Base-by-base conservation (phyloP, 2,329 filamentous ascomycete species). In the Harringtonia aguacate region DNA sequence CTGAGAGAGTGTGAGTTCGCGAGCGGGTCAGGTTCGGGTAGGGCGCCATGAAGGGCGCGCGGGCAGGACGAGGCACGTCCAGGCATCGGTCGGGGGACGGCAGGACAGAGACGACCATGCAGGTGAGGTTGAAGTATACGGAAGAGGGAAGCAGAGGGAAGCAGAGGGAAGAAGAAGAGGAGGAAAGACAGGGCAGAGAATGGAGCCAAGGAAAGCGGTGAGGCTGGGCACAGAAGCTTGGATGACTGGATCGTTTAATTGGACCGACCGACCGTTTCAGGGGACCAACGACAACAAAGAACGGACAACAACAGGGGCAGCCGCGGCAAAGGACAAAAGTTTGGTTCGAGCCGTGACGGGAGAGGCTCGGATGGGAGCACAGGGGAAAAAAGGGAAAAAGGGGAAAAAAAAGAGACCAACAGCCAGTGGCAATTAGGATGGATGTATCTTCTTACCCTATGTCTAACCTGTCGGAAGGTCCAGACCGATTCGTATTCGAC, bases 1-100 rank as follows among this genome's bases (percentile, higher is more conserved):
- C 45, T 48, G 51, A 46, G 18, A 47, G 43, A 12, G 43, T 52
- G 48, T 51, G 46, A 49, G 51, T 48, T 6, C 49, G 47, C 10
- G 36, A 30, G 18, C 49, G 30, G 8, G 31, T 14, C 8, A 41
- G 5, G 13, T 44, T 30, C 14, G 33, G 3, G 15, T 37, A 43
- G n/a, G 46, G 41, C 20, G 47, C 43, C 49, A 49, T 51, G 33
- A 17, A 14, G 3, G 38, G 28, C 8, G 18, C 28, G 27, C 14
- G 24, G 34, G 43, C 37, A 34, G 22, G 22, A 38, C 14, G 36
- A 30, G n/a, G 18, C 9, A 20, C 8, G 36, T n/a, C 28, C 9
- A 27, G 24, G 24, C 6, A 27, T 27, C n/a, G 24, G 24, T 10
- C 24, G 24, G 10, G 24, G 24, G 7, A 27, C 7, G 10, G 7